Evolutionary conservation across 2,329 filamentous ascomycete species (phyloP), one percentile per base, ranked within the genome.

Genomic region (Pyricularia sp.): DNA sequence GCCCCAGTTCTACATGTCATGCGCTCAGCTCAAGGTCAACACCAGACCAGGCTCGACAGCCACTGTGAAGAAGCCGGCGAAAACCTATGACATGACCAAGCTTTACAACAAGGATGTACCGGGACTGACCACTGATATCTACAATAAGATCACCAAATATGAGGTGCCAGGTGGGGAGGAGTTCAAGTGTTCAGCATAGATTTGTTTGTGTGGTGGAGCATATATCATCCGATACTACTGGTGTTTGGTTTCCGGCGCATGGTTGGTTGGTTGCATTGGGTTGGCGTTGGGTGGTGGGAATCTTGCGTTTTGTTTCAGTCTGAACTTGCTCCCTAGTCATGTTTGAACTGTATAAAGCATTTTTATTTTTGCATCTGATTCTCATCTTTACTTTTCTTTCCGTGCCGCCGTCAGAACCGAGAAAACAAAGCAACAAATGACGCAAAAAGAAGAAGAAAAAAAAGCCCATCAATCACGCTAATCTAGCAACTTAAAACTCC

Each of bases 1-100:
- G 1, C 69, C 69, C 44, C 68, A 71, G 68, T 67, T 71, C 62
- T 71, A 70, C 69, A 69, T 70, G 69, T 68, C 66, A 53, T 70
- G 68, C 62, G 70, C 44, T 24, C 44, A 63, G 53, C 44, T 63
- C 26, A 26, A 55, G 16, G 35, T 63, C 40, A 53, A 31, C 24
- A 26, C 55, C 55, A 59, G 28, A 8, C 13, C 55, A 28, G 55
- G 13, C 26, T 26, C 55, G 3, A 26, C 30, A 19, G 55, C 55
- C 22, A 9, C 55, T 26, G 10, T 28, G 1, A 59, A 59, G 24
- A 59, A 59, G 24, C 55, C 55, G 24, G 16, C 22, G 0, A 35
- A 35, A 16, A 59, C 55, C 13, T 26, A 26, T 5, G 55, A 59
- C 3, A 30, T 59, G 26, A 59, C 55, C 55, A 59, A 59, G 55